Conservation (phyloP, 1,284 basidiomycete species). For the Papiliotrema fonsecae region DNA sequence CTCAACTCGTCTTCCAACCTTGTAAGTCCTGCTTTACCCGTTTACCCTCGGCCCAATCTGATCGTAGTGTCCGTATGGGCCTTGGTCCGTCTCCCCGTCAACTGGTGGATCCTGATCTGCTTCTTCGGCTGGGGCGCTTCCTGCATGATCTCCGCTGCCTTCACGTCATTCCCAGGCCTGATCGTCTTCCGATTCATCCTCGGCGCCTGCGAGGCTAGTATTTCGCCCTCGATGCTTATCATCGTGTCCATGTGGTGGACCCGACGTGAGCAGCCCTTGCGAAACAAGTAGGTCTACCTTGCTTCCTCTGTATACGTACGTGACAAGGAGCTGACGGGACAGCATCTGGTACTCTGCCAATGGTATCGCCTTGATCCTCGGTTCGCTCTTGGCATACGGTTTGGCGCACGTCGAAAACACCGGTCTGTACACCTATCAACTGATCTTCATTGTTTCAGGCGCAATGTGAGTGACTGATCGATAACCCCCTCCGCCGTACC, state of each 20-base stretch:
- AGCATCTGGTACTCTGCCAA: conserved; percentile 26
- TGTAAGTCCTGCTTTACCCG: conserved; percentile 9
- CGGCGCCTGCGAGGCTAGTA: conserved; percentile 27
- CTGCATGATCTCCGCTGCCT: conserved; percentile 21
- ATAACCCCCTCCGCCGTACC: background rate
- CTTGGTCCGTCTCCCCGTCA: conserved; percentile 29
- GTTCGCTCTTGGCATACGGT: conserved; percentile 33
- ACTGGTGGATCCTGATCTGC: conserved; percentile 24
- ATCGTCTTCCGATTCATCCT: conserved; percentile 26
- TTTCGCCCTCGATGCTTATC: conserved; percentile 21
- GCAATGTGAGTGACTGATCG: conserved; percentile 30
- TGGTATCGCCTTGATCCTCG: conserved; percentile 26
- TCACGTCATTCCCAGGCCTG: conserved; percentile 19
- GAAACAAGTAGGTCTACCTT: conserved; percentile 21
- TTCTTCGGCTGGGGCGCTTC: conserved; percentile 25
- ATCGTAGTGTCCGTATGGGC: conserved; percentile 22
- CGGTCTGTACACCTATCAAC: conserved; percentile 36
- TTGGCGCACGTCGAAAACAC: conserved; percentile 24
- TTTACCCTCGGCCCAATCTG: background rate
- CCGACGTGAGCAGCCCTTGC: conserved; percentile 28
- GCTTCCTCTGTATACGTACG: conserved; percentile 16
- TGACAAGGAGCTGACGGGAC: conserved; percentile 5
- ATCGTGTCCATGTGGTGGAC: conserved; percentile 37
- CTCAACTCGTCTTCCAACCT: conserved; percentile 36
- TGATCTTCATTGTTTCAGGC: conserved; percentile 53